Base-by-base conservation (phyloP, 139 green algal species). In the Chlorokybus atmophyticus region DNA sequence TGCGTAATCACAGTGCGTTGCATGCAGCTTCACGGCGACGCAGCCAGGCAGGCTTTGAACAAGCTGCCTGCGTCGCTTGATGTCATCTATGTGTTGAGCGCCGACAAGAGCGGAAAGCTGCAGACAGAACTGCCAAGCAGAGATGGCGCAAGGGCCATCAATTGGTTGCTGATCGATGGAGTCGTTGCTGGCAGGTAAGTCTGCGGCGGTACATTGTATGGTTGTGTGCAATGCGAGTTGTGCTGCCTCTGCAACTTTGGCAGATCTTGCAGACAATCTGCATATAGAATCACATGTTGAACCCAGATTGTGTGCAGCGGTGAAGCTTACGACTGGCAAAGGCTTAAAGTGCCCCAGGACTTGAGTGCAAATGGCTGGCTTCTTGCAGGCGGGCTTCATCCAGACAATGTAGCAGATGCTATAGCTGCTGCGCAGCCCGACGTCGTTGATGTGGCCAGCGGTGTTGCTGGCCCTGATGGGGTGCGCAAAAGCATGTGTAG, bases 1-100 rank as follows among this genome's bases (percentile, higher is more conserved):
- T n/a, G n/a, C n/a, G n/a, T n/a, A n/a, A n/a, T n/a, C n/a, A n/a
- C n/a, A n/a, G n/a, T n/a, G n/a, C n/a, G n/a, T 27, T 30, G 50
- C 55, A 57, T 56, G 47, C 64, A 77, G 63, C 71, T 79, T 7
- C 71, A 79, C 52, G 71, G 71, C 38, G 71, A 79, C 32, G 40
- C 8, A 10, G 58, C 71, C 4, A 19, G 68, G 3, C 29, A 28
- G 3, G 25, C 71, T 23, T 35, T 78, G 10, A 14, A 30, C 19
- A 30, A 56, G 7, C 54, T 78, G 3, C 70, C 70, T 10, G 14
- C 35, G 27, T 44, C 24, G 26, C 48, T 78, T 10, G 52, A 70
- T 27, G 57, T 59, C 1, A 57, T 78, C 3, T 78, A 73, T 48
- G 71, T 76, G 4, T 17, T 78, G 3, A 35, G 64, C 35, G 68